Conservation (phyloP, 345 rosid genomes). For the Hibiscus syriacus region DNA sequence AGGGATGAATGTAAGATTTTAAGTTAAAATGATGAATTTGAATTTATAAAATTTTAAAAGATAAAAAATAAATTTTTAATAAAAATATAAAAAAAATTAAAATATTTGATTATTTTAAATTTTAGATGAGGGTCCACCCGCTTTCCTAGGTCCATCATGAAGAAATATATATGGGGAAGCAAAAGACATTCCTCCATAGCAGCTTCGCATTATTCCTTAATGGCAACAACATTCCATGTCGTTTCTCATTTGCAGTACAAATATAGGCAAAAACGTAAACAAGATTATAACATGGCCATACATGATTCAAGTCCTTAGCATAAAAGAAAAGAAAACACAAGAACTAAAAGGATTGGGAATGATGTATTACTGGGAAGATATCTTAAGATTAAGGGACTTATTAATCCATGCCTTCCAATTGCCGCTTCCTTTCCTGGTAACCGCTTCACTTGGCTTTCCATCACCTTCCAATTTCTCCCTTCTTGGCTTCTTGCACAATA, state of each 20-base stretch:
- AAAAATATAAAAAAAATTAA: no score
- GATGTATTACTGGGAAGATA: conserved; percentile 45
- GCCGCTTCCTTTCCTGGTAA: conserved; percentile 48
- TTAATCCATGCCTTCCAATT: conserved; percentile 91
- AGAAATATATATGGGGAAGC: no score
- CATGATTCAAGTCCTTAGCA: background rate
- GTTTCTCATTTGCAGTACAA: background rate
- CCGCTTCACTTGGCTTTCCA: conserved; percentile 23
- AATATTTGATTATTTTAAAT: no score
- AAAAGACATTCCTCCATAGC: no score
- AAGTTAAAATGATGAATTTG: no score
- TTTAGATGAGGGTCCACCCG: no score
- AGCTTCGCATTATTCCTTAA: no score
- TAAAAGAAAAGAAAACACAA: background rate
- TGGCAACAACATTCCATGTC: background rate
- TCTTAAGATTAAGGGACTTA: conserved; percentile 69
- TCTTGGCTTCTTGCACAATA: conserved; percentile 78
- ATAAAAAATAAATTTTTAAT: no score
- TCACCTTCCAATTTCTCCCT: conserved; percentile 28
- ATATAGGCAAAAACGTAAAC: background rate
- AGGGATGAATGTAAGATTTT: no score
- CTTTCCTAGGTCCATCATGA: no score
- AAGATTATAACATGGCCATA: no score
- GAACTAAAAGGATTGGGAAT: background rate
- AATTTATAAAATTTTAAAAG: no score